phyloP scores from a whole-genome alignment of 2,329 filamentous ascomycete species.

The Didymella segeticola region DNA sequence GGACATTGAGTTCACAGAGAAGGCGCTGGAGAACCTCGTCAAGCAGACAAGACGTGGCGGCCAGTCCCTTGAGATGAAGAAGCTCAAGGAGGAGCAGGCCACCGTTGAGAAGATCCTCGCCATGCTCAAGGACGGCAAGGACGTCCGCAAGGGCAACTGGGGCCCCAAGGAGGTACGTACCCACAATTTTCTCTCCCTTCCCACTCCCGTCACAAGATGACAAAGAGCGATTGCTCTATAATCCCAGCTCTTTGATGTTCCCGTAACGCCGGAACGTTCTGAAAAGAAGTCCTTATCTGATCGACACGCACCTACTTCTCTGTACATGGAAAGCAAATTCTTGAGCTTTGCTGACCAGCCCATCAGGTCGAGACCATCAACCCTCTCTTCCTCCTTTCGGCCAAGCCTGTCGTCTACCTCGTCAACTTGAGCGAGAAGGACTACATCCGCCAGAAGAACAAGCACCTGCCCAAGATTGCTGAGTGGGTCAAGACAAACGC shows the following conservation, averaged over 20 bases:
- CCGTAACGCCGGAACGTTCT: slow-evolving; percentile 79
- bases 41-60: slow-evolving; percentile 96
- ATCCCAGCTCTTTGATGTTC: slow-evolving; percentile 99
- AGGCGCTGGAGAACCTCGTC: slow-evolving; percentile 86
- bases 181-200: background rate
- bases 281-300: slow-evolving; percentile 87
- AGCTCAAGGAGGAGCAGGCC: slow-evolving; percentile 91
- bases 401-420: slow-evolving; percentile 96
- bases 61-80: slow-evolving; percentile 97
- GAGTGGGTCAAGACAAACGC: slow-evolving; percentile 96
- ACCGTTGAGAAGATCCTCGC: slow-evolving; percentile 89
- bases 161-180: slow-evolving; percentile 87
- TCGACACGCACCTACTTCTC: slow-evolving; percentile 26
- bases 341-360: slow-evolving; percentile 34
- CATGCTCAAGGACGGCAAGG: slow-evolving; percentile 85
- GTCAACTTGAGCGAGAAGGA: slow-evolving; percentile 98
- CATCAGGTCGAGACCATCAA: slow-evolving; percentile 94
- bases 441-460: slow-evolving; percentile 99
- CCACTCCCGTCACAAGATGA: slow-evolving; percentile 77
- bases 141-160: slow-evolving; percentile 92
- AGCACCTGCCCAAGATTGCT: slow-evolving; percentile 90
- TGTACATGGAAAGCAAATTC: slow-evolving; percentile 6
- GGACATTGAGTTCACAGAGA: slow-evolving; percentile 98
- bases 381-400: slow-evolving; percentile 90
- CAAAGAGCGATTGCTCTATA: slow-evolving; percentile 95